A percentile compares a stretch with the other conserved stretches of the same genome.
These are phyloP conservation scores for Jamesozyma lodderae DNA, from an alignment of 805 yeast genomes.

Conservation along the genomic window DNA sequence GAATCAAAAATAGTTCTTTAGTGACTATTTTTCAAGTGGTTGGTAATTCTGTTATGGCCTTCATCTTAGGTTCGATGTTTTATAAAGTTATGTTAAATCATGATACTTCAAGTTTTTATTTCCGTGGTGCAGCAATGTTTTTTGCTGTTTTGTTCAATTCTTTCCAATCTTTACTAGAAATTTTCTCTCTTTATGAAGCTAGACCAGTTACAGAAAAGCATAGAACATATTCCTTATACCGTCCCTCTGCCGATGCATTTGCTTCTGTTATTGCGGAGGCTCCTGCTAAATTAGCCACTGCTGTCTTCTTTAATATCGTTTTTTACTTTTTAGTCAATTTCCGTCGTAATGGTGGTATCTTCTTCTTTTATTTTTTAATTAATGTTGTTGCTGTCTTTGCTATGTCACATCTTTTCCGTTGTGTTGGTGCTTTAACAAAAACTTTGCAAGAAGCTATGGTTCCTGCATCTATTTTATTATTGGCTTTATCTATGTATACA, in stretches of 20 bases:
- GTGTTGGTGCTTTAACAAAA: slow-evolving; percentile 33
- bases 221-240: slow-evolving; percentile 46
- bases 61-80: slow-evolving; percentile 38
- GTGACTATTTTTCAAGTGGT: slow-evolving; percentile 33
- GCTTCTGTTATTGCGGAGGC: slow-evolving; percentile 53
- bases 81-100: slow-evolving; percentile 10
- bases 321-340: slow-evolving; percentile 48
- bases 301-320: slow-evolving; percentile 39
- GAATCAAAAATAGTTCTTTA: slow-evolving; percentile 39
- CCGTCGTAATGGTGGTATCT: slow-evolving; percentile 43
- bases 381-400: slow-evolving; percentile 36
- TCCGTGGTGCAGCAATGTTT: slow-evolving; percentile 53
- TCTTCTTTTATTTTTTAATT: slow-evolving; percentile 44
- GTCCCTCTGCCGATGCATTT: slow-evolving; percentile 55
- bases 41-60: slow-evolving; percentile 41
- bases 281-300: slow-evolving; percentile 40
- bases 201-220: slow-evolving; percentile 54
- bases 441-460: slow-evolving; percentile 37
- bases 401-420: slow-evolving; percentile 46
- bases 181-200: slow-evolving; percentile 41
- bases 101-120: slow-evolving; percentile 38
- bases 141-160: slow-evolving; percentile 54
- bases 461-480: slow-evolving; percentile 35
- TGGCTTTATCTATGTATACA: slow-evolving; percentile 33
- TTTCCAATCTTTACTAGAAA: slow-evolving; percentile 48